Evolutionary conservation across 371 early-diverging fungal species (phyloP), one percentile per base, ranked within the genome.

Genomic region (Catenaria anguillulae): DNA sequence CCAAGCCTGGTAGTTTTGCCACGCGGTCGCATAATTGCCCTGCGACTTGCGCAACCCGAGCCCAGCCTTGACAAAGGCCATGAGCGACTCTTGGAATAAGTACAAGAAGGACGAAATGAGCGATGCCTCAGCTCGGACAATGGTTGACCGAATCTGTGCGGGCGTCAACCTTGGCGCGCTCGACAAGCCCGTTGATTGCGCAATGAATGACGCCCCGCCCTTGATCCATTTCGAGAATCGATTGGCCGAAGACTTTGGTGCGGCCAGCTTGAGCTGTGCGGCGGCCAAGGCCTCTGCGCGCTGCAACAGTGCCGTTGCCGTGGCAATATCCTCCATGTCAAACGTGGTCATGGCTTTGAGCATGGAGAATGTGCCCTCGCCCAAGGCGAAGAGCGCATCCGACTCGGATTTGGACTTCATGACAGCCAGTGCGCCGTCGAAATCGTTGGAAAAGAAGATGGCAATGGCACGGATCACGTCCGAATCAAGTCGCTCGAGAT

Each of bases 281-380:
- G 24, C 12, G 2, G 58, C 58, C 24, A 58, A 24, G 13, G 58
- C 58, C 21, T 58, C 58, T n/a, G 58, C 58, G 40, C 31, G 58
- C 0, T 36, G 24, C 1, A 58, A 36, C n/a, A 24, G 26, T 3
- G 33, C 10, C 36, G 26, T 12, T 34, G 58, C 43, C 36, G 36
- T 24, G 8, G n/a, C 35, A 23, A 58, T 58, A 2, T 33, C 17
- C 36, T 36, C 58, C 29, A 19, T 19, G 58, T 58, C 43, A 19
- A 58, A 58, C 24, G 58, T 58, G 24, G 58, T 58, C 31, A 58
- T n/a, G 42, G 58, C 58, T 23, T 50, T 50, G 52, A 50, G 26
- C 26, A 50, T 50, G 29, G 52, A 26, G 19, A 50, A 50, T 4
- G 19, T 26, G 52, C 52, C 52, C 29, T 50, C 52, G 52, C 29